A percentile compares a stretch with the other conserved stretches of the same genome.
These are phyloP conservation scores for Lipomyces spencermartinsiae DNA, from an alignment of 805 yeast genomes.

Conservation along the genomic window DNA sequence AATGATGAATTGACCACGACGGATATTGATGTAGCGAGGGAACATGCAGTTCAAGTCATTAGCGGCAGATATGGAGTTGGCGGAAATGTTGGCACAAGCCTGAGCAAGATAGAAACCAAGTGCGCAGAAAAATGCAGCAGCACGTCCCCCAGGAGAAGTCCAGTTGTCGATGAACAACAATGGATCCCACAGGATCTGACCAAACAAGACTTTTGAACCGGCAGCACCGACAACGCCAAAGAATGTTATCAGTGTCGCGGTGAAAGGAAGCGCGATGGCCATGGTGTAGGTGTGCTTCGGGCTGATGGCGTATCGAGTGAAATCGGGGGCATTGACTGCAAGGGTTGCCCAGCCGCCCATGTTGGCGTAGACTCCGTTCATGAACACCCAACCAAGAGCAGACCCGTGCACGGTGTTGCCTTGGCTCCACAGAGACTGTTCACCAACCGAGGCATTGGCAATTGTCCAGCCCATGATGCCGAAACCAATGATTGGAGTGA, in stretches of 20 bases:
- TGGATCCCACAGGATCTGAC: constrained; percentile 58
- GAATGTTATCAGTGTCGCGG: constrained; percentile 45
- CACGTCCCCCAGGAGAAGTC: constrained; percentile 61
- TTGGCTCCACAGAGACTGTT: constrained; percentile 55
- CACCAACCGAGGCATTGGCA: constrained; percentile 78
- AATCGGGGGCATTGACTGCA: constrained; percentile 57
- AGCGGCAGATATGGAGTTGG: constrained; percentile 58
- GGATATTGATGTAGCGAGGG: constrained; percentile 60
- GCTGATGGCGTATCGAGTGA: constrained; percentile 52
- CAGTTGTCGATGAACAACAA: constrained; percentile 51
- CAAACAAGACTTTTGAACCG: constrained; percentile 47
- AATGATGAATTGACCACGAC: constrained; percentile 69
- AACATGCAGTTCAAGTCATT: constrained; percentile 56
- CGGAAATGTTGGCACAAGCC: constrained; percentile 76
- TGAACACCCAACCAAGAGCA: constrained; percentile 83
- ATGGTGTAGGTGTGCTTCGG: constrained; percentile 59
- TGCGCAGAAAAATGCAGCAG: constrained; percentile 79
- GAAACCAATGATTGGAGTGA: constrained; percentile 38
- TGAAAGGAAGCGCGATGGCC: constrained; percentile 50
- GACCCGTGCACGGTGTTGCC: constrained; percentile 60
- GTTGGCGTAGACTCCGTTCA: constrained; percentile 54
- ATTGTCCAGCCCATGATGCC: constrained; percentile 47
- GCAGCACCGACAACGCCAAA: constrained; percentile 41
- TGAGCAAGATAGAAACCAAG: constrained; percentile 76
- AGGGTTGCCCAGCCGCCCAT: constrained; percentile 47